phyloP scores from a whole-genome alignment of 2,329 filamentous ascomycete species.

The Aspergillus pseudotamarii region DNA sequence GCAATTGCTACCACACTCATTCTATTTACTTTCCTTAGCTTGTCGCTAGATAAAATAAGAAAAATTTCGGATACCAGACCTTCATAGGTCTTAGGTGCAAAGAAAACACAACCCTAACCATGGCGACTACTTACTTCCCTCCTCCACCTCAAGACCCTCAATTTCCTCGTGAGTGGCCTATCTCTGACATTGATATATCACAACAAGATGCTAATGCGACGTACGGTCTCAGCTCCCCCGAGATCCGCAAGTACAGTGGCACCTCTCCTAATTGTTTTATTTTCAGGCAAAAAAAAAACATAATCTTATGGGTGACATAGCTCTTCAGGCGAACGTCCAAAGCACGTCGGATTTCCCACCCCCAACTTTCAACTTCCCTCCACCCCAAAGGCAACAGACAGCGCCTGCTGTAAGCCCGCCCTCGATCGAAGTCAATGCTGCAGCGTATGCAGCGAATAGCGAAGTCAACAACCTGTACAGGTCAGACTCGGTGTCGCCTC shows the following conservation, averaged over 20 bases:
- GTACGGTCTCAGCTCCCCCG: too few species aligned
- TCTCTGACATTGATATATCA: too few species aligned
- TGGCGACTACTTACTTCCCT: conserved; percentile 21
- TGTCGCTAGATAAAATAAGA: too few species aligned
- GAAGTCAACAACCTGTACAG: background rate
- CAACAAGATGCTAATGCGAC: too few species aligned
- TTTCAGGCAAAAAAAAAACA: too few species aligned
- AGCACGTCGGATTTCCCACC: conserved; percentile 25
- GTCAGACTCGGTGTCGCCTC: conserved; percentile 5
- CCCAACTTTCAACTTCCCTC: conserved; percentile 27
- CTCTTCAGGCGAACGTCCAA: conserved; percentile 13
- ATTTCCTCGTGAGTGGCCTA: conserved; percentile 18
- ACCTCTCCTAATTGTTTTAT: too few species aligned
- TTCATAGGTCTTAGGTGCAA: too few species aligned
- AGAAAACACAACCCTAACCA: too few species aligned
- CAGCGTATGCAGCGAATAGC: conserved; percentile 12
- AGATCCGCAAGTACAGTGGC: conserved; percentile 19
- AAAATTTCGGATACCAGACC: too few species aligned
- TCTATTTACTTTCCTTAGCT: too few species aligned
- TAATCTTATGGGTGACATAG: too few species aligned
- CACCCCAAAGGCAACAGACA: conserved; percentile 27
- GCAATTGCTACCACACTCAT: too few species aligned
- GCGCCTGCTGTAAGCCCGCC: conserved; percentile 21
- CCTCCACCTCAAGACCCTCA: conserved; percentile 30
- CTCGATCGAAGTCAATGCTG: conserved; percentile 16